Percentiles rank a stretch among this genome's conserved stretches.
Evolutionary conservation across 306 rosid genomes (phyloP).

Genomic region (Clitoria ternatea): DNA sequence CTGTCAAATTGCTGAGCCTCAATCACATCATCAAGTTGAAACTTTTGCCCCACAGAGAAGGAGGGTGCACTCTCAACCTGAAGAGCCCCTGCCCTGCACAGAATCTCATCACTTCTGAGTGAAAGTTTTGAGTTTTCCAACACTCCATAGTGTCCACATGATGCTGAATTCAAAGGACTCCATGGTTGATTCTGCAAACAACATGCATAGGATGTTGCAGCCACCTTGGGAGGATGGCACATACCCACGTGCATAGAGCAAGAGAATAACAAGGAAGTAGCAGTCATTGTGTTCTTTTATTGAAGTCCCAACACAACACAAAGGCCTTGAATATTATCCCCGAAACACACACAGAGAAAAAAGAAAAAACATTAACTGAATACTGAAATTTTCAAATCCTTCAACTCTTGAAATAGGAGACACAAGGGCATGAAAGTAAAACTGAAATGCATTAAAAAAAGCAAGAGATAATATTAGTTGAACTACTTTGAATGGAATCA

Average conservation of each 20-base stretch:
- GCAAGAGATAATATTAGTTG: neutral
- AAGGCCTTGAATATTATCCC: neutral
- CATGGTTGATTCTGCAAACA: constrained; percentile 20
- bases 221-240: constrained; percentile 25
- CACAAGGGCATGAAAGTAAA: neutral
- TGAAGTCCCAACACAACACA: neutral
- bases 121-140: constrained; percentile 21
- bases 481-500: neutral
- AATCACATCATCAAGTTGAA: constrained; percentile 76
- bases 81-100: constrained; percentile 32
- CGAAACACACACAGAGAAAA: neutral
- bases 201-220: constrained; percentile 21
- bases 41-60: constrained; percentile 48
- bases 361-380: neutral
- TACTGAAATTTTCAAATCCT: neutral
- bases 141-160: constrained; percentile 17
- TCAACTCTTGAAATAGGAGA: neutral
- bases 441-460: neutral
- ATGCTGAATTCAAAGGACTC: neutral
- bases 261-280: constrained; percentile 50
- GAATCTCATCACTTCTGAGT: constrained; percentile 11
- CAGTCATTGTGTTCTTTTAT: constrained; percentile 42
- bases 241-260: constrained; percentile 41
- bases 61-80: constrained; percentile 42
- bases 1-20: constrained; percentile 86